These are phyloP conservation scores for Candida bentonensis DNA, from an alignment of 805 yeast genomes.

Conservation along the genomic window DNA sequence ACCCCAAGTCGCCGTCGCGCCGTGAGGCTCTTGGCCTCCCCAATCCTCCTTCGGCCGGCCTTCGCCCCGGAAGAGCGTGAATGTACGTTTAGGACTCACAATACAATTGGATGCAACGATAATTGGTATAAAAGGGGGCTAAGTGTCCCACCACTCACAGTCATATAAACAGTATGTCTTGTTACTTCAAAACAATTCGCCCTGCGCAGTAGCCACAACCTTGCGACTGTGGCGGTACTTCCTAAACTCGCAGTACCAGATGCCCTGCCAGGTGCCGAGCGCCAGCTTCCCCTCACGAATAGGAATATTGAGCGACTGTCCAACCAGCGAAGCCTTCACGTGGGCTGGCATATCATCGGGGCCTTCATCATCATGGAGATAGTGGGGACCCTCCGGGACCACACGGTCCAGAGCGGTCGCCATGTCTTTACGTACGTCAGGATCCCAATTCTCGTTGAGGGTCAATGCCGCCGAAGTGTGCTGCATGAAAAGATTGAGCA, in stretches of 20 bases:
- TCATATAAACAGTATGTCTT: too few species aligned
- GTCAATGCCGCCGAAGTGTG: slow-evolving; percentile 73
- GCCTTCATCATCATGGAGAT: slow-evolving; percentile 58
- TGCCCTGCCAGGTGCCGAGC: slow-evolving; percentile 79
- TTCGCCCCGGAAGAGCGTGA: not conserved
- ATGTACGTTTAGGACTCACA: too few species aligned
- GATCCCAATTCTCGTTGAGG: slow-evolving; percentile 67
- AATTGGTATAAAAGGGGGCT: too few species aligned
- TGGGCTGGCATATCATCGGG: slow-evolving; percentile 81
- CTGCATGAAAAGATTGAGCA: slow-evolving; percentile 51
- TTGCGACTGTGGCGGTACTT: slow-evolving; percentile 47
- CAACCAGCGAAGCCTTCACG: slow-evolving; percentile 44
- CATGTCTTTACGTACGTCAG: slow-evolving; percentile 64
- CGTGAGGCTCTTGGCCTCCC: slow-evolving; percentile 8
- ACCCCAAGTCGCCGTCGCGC: slow-evolving; percentile 15
- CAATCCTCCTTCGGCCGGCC: not conserved
- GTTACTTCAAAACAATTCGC: too few species aligned
- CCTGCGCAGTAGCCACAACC: slow-evolving; percentile 62
- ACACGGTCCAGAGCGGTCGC: slow-evolving; percentile 44
- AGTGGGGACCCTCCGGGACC: slow-evolving; percentile 49
- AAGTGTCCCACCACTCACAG: too few species aligned
- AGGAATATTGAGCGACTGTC: slow-evolving; percentile 54
- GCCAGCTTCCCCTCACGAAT: slow-evolving; percentile 53
- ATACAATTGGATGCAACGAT: too few species aligned
- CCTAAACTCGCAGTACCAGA: slow-evolving; percentile 65